These are phyloP conservation scores for Gentiana straminea DNA, from an alignment of 257 asterid genomes.

Conservation along the genomic window DNA sequence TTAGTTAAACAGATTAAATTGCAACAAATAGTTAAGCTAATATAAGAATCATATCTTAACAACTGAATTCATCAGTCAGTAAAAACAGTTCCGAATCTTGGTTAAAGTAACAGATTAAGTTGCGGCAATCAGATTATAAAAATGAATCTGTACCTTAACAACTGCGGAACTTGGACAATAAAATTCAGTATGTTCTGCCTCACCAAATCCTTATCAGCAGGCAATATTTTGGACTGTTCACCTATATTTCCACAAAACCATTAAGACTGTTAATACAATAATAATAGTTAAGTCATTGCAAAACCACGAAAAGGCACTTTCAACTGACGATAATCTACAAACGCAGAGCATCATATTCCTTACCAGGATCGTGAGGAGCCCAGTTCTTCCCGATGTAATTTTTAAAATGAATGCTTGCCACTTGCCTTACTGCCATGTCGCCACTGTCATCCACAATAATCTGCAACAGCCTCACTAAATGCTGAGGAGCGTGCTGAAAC, in stretches of 20 bases:
- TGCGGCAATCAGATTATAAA: background rate
- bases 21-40: too few relatives aligned
- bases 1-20: too few relatives aligned
- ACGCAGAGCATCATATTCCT: background rate
- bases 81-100: too few relatives aligned
- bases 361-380: conserved; percentile 83
- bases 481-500: conserved; percentile 84
- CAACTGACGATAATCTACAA: too few relatives aligned
- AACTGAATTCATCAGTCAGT: background rate
- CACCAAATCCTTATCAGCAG: conserved; percentile 81
- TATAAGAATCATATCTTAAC: too few relatives aligned
- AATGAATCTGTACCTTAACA: conserved; percentile 49
- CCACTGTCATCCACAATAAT: conserved; percentile 70
- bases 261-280: conserved; percentile 5
- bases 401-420: conserved; percentile 92
- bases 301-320: background rate
- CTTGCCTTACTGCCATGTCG: conserved; percentile 88
- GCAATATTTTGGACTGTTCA: conserved; percentile 69
- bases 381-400: conserved; percentile 79
- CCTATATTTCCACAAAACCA: conserved; percentile 31
- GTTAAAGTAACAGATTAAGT: background rate
- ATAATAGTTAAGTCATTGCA: background rate
- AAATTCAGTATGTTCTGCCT: conserved; percentile 81
- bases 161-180: conserved; percentile 67
- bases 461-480: conserved; percentile 94